A percentile compares a stretch with the other conserved stretches of the same genome.
phyloP scores from a whole-genome alignment of 2,329 filamentous ascomycete genomes.

The Aspergillus fijiensis region DNA sequence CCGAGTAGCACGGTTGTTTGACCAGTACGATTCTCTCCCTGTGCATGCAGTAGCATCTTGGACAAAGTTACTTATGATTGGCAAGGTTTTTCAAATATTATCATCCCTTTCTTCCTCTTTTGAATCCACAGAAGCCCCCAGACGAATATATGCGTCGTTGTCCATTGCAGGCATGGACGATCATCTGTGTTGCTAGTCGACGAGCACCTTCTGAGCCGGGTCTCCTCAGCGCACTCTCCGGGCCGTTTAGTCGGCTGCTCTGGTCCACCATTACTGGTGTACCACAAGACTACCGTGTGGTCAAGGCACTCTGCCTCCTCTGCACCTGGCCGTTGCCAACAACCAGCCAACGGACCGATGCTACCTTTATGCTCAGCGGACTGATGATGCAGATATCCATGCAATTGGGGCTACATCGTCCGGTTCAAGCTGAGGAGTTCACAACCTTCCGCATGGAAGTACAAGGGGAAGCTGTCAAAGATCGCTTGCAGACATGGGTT shows the following conservation, averaged over 20 bases:
- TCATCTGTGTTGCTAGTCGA: slow-evolving; percentile 61
- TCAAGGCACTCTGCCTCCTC: slow-evolving; percentile 61
- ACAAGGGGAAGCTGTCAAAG: slow-evolving; percentile 60
- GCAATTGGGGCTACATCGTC: slow-evolving; percentile 62
- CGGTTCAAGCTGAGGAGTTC: slow-evolving; percentile 59
- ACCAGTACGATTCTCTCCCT: slow-evolving; percentile 37
- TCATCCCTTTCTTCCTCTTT: slow-evolving; percentile 62
- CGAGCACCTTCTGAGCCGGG: slow-evolving; percentile 55
- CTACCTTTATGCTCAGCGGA: slow-evolving; percentile 63
- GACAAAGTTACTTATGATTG: slow-evolving; percentile 28
- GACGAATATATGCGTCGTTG: slow-evolving; percentile 59
- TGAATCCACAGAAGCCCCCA: slow-evolving; percentile 55
- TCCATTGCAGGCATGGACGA: slow-evolving; percentile 63
- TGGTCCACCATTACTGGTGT: slow-evolving; percentile 60
- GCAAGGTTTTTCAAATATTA: slow-evolving; percentile 62
- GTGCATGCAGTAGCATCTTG: background rate
- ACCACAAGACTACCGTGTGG: slow-evolving; percentile 62
- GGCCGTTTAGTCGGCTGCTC: slow-evolving; percentile 56
- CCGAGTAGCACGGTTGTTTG: slow-evolving; percentile 44
- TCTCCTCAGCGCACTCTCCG: slow-evolving; percentile 51
- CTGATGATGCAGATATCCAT: slow-evolving; percentile 66
- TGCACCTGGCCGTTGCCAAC: slow-evolving; percentile 65
- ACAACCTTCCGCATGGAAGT: slow-evolving; percentile 52
- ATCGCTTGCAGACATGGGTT: slow-evolving; percentile 64
- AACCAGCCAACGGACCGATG: slow-evolving; percentile 60